phyloP scores from a whole-genome alignment of 495 filamentous ascomycete species.

The Clohesyomyces aquaticus region DNA sequence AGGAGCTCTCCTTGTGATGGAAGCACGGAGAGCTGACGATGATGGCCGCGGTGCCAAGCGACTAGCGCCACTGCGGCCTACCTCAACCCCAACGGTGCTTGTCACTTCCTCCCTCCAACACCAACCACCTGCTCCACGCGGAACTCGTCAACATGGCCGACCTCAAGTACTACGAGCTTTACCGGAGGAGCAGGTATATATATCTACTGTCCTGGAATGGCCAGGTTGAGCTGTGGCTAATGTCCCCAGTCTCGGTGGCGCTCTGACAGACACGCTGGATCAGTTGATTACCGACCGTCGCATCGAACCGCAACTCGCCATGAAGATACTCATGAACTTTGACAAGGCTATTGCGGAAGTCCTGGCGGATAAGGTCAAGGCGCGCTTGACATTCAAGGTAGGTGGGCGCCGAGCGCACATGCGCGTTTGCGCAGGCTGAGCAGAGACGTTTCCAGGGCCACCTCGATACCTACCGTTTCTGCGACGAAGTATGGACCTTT shows the following conservation, averaged over 20 bases:
- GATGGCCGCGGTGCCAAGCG: conserved; percentile 21
- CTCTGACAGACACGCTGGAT: conserved; percentile 95
- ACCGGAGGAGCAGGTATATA: conserved; percentile 89
- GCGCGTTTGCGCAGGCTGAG: conserved; percentile 1
- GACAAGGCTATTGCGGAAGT: conserved; percentile 88
- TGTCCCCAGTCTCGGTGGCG: conserved; percentile 75
- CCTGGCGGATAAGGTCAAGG: conserved; percentile 86
- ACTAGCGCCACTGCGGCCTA: conserved; percentile 20
- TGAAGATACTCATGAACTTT: conserved; percentile 95
- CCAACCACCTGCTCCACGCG: conserved; percentile 7
- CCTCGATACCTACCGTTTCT: conserved; percentile 98
- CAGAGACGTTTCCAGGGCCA: conserved; percentile 67
- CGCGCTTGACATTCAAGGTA: conserved; percentile 94
- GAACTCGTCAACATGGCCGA: conserved; percentile 41
- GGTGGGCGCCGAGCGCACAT: neutral
- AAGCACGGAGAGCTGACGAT: conserved; percentile 17
- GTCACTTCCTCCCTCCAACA: conserved; percentile 17
- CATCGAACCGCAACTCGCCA: conserved; percentile 96
- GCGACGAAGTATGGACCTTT: conserved; percentile 99
- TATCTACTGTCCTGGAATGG: conserved; percentile 1
- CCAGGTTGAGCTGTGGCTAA: conserved; percentile 22
- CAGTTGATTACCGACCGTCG: conserved; percentile 88
- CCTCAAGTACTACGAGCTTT: conserved; percentile 83
- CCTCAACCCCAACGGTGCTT: neutral
- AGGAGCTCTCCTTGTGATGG: conserved; percentile 23